Base-by-base conservation (phyloP, 2,329 filamentous ascomycete genomes). In the Sphaceloma murrayae region DNA sequence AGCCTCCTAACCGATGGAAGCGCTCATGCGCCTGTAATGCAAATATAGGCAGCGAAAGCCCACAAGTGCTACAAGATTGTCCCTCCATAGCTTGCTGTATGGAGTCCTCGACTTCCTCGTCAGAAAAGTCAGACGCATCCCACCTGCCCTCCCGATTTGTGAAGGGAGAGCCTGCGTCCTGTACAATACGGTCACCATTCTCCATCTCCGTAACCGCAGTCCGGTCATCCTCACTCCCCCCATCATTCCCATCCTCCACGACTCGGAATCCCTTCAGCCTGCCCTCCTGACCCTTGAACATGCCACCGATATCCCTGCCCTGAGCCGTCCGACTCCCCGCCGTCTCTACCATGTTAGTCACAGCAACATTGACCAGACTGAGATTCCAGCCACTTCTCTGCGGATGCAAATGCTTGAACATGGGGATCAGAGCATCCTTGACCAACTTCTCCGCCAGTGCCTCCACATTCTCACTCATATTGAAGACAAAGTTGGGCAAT, bases 341-440 rank as follows among this genome's bases (percentile, higher is more conserved):
- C 3, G 62, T 60, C 49, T 68, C 65, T 5, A 56, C 72, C 80
- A 96, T 89, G 58, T 94, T 94, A 10, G 84, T 82, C 5, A 85
- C 87, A 34, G 85, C 88, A 16, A 96, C 67, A 52, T 95, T 96
- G 48, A 96, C 69, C 42, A 96, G 66, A 51, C 82, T 84, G 13
- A 95, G 62, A 52, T 89, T 84, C 82, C 85, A 94, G 2, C 75
- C 78, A 6, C 70, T 66, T 49, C 72, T 75, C 49, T 82, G 78
- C 0, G 78, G 72, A 51, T 89, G 81, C 9, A 94, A 67, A 49
- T 77, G 79, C 10, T 78, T 76, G 56, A 94, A 86, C 59, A 94
- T 74, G 0, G 77, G 75, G 2, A 87, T 53, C 13, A 94, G 60
- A 1, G 71, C 64, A 48, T 91, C 82, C 3, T 70, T 64, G 0